A percentile compares a stretch with the other conserved stretches of the same genome.
These are phyloP conservation scores for Globomyces sp. DNA, from an alignment of 371 early-diverging fungal species.

Conservation along the genomic window DNA sequence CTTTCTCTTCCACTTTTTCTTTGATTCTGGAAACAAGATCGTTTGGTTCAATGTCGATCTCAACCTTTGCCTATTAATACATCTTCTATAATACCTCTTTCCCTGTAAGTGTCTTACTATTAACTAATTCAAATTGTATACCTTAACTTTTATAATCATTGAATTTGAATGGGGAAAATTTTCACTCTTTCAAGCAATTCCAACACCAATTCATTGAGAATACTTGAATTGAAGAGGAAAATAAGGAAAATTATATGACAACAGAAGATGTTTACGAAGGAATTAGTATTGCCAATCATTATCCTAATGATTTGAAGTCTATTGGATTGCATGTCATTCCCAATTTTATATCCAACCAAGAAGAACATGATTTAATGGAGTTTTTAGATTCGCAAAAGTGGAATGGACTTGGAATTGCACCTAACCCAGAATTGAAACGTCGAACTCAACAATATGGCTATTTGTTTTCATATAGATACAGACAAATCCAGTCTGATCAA, in stretches of 20 bases:
- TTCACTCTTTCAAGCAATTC: not conserved
- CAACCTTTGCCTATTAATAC: slow-evolving; percentile 61
- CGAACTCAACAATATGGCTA: slow-evolving; percentile 75
- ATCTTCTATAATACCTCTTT: slow-evolving; percentile 68
- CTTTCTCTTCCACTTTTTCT: slow-evolving; percentile 93
- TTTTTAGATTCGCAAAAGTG: slow-evolving; percentile 31
- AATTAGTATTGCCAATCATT: not conserved
- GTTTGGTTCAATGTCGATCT: slow-evolving; percentile 86
- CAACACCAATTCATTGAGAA: not conserved
- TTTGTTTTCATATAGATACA: slow-evolving; percentile 63
- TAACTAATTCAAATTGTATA: slow-evolving; percentile 30
- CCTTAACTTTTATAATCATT: slow-evolving; percentile 91
- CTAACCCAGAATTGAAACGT: slow-evolving; percentile 73
- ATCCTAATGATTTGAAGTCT: not conserved
- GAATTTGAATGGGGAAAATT: not conserved
- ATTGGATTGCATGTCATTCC: slow-evolving; percentile 26
- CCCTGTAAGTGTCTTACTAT: slow-evolving; percentile 81
- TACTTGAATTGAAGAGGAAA: not conserved
- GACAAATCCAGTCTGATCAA: slow-evolving; percentile 55
- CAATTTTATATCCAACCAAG: slow-evolving; percentile 42
- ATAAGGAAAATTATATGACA: no score
- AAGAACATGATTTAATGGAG: slow-evolving; percentile 38
- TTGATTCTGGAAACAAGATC: slow-evolving; percentile 86
- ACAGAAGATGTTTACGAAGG: no score
- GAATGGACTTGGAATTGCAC: slow-evolving; percentile 37